Conservation (phyloP, 2,329 filamentous ascomycete genomes). For the Paraphoma sp. region DNA sequence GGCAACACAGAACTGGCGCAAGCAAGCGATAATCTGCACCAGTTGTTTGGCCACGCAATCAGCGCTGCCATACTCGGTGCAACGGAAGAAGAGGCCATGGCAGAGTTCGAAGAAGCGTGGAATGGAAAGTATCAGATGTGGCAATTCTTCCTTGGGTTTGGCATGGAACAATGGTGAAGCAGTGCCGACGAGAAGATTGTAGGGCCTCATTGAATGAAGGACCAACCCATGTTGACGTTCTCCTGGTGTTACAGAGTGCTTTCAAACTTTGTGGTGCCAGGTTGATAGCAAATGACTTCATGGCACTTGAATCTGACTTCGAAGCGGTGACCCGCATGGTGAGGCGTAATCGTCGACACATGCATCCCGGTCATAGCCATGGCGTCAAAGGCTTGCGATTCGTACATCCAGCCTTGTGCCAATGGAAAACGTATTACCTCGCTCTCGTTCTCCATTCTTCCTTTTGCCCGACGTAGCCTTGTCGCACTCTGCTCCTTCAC, state of each 20-base stretch:
- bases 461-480: neutral
- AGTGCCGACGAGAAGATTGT: neutral
- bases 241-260: too few species aligned
- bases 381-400: too few species aligned
- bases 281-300: too few species aligned
- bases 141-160: constrained; percentile 16
- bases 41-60: constrained; percentile 36
- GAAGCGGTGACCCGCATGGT: too few species aligned
- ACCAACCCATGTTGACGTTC: too few species aligned
- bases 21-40: constrained; percentile 31
- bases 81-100: constrained; percentile 36
- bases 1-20: constrained; percentile 12
- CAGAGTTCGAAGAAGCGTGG: constrained; percentile 32
- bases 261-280: too few species aligned
- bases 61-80: constrained; percentile 30
- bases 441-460: too few species aligned
- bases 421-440: too few species aligned
- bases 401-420: too few species aligned
- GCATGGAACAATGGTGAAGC: constrained; percentile 11
- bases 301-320: too few species aligned
- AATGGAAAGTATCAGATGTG: constrained; percentile 18
- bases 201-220: neutral
- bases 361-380: too few species aligned
- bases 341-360: too few species aligned
- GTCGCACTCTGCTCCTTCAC: neutral